Evolutionary conservation across 73 alveolate species (phyloP).

Genomic region (Chromera velia): DNA sequence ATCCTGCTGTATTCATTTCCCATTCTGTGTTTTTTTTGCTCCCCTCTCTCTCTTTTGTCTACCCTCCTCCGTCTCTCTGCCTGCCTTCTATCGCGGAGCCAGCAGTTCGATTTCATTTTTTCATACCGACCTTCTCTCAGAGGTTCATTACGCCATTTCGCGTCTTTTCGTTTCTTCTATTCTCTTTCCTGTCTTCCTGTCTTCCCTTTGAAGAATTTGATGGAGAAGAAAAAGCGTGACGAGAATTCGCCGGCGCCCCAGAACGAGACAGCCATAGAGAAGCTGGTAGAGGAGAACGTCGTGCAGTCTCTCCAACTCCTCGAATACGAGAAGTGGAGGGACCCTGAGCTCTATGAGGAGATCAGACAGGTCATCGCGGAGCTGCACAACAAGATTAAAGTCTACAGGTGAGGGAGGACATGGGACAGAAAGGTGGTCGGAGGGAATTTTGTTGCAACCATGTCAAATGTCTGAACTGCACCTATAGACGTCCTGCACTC

Average conservation of each 20-base stretch:
- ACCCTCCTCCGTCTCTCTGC: too few relatives aligned
- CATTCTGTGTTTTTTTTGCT: too few relatives aligned
- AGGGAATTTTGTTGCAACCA: neutral
- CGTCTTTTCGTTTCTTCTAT: neutral
- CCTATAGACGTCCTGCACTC: neutral
- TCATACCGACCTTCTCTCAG: neutral
- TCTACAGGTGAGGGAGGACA: neutral
- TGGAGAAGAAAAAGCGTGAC: neutral
- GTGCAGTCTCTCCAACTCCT: conserved; percentile 29
- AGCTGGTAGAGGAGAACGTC: neutral
- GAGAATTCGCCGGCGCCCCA: too few relatives aligned
- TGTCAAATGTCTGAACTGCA: neutral
- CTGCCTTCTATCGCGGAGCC: too few relatives aligned
- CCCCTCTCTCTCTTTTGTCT: too few relatives aligned
- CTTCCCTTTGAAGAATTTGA: neutral
- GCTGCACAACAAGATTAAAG: neutral
- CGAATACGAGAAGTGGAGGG: conserved; percentile 48
- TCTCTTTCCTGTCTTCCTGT: neutral
- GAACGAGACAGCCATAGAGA: neutral
- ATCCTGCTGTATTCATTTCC: too few relatives aligned
- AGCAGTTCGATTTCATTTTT: too few relatives aligned
- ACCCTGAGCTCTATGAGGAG: conserved; percentile 43
- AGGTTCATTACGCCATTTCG: neutral
- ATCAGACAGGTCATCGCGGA: neutral
- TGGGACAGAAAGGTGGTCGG: neutral